phyloP scores from a whole-genome alignment of 1,284 basidiomycete genomes.

The Melampsora larici-populina region DNA sequence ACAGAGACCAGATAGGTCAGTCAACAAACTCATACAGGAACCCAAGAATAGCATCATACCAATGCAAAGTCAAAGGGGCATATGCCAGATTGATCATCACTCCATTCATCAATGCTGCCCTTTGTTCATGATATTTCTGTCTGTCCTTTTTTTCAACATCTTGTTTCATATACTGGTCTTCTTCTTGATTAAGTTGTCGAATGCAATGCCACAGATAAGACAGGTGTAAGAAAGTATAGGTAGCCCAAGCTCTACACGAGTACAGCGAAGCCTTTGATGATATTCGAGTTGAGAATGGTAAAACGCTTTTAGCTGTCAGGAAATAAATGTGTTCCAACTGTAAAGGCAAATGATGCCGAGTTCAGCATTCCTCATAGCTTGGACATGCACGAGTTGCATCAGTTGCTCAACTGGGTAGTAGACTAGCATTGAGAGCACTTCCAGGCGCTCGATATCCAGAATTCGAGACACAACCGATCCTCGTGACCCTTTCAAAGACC shows the following conservation, averaged over 20 bases:
- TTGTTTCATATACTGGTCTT: not conserved
- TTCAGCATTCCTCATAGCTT: not conserved
- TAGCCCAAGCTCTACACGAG: constrained; percentile 40
- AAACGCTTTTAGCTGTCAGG: constrained; percentile 23
- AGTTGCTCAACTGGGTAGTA: constrained; percentile 34
- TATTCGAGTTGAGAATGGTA: constrained; percentile 3
- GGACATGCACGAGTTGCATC: not conserved
- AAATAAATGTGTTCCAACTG: constrained; percentile 41
- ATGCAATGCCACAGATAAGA: constrained; percentile 19
- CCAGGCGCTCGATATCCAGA: constrained; percentile 20
- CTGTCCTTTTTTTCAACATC: not conserved
- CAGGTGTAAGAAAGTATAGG: constrained; percentile 30
- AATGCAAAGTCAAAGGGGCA: constrained; percentile 32
- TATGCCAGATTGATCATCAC: constrained; percentile 36
- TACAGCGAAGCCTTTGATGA: constrained; percentile 21
- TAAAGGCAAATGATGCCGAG: not conserved
- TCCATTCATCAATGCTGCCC: constrained; percentile 36
- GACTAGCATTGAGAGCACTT: constrained; percentile 39
- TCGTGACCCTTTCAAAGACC: constrained; percentile 7
- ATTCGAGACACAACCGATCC: not conserved
- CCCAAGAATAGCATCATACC: constrained; percentile 1
- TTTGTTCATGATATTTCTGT: constrained; percentile 8
- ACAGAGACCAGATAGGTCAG: not conserved
- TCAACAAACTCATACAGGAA: not conserved
- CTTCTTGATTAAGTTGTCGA: constrained; percentile 14